Evolutionary conservation across 192 early-diverging fungal genomes (phyloP).

Genomic region (Coemansia sp.): DNA sequence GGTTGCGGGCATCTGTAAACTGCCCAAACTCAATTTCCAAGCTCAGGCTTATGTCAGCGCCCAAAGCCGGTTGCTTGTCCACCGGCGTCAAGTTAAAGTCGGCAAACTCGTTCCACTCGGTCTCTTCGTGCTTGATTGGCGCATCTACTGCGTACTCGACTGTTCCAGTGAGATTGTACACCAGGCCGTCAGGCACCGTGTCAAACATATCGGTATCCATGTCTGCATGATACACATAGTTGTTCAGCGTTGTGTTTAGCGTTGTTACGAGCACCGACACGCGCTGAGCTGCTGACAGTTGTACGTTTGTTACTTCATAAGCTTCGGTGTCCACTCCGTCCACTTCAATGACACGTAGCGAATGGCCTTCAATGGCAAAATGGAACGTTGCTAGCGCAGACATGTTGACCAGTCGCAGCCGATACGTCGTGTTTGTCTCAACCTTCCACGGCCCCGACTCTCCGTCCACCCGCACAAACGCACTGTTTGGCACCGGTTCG

Average conservation of each 20-base stretch:
- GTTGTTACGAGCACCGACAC: constrained; percentile 79
- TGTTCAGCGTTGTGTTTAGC: constrained; percentile 57
- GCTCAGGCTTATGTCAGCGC: constrained; percentile 51
- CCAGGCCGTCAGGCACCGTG: constrained; percentile 57
- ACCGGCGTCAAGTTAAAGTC: constrained; percentile 61
- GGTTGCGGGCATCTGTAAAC: constrained; percentile 72
- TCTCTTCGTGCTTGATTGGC: constrained; percentile 13
- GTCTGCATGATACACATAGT: constrained; percentile 74
- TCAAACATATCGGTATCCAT: constrained; percentile 81
- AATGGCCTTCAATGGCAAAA: constrained; percentile 78
- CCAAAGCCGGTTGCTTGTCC: constrained; percentile 38
- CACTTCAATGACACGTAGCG: constrained; percentile 76
- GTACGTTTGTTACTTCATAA: constrained; percentile 56
- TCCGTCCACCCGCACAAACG: constrained; percentile 55
- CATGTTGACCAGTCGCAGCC: constrained; percentile 82
- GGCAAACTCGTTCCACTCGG: constrained; percentile 55
- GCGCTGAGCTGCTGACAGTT: constrained; percentile 74
- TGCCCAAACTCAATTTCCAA: constrained; percentile 67
- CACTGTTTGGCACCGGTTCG: constrained; percentile 67
- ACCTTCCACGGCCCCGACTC: constrained; percentile 56
- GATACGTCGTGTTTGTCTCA: constrained; percentile 76
- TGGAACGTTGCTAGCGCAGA: constrained; percentile 73
- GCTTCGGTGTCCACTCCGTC: constrained; percentile 71
- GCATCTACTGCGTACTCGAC: constrained; percentile 55
- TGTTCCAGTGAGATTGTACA: constrained; percentile 61